These are phyloP conservation scores for Scedosporium dehoogii DNA, from an alignment of 2,329 filamentous ascomycete genomes.

Conservation along the genomic window DNA sequence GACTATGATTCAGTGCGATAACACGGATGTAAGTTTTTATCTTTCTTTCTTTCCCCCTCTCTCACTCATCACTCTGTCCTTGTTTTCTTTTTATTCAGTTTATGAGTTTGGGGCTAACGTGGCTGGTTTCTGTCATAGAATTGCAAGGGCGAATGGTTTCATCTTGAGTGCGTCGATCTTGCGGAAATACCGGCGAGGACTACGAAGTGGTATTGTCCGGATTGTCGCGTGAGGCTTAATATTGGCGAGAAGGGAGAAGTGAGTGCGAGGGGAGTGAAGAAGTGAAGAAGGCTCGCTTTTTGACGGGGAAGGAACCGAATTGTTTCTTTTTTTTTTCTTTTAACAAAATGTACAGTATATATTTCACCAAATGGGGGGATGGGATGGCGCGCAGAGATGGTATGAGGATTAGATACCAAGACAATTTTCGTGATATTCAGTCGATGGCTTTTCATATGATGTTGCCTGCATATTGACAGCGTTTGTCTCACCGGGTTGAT, in stretches of 20 bases:
- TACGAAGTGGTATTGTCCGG: conserved; percentile 77
- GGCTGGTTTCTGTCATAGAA: conserved; percentile 26
- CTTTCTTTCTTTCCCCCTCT: neutral
- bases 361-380: no score
- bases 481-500: no score
- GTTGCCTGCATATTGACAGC: no score
- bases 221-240: conserved; percentile 55
- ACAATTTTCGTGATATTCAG: no score
- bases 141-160: conserved; percentile 80
- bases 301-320: no score
- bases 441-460: no score
- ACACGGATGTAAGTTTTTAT: conserved; percentile 53
- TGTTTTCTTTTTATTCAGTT: conserved; percentile 1
- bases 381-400: no score
- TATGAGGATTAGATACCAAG: no score
- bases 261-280: conserved; percentile 45
- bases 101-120: neutral
- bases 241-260: conserved; percentile 56
- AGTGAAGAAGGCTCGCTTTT: conserved; percentile 14
- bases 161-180: conserved; percentile 66
- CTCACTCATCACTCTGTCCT: conserved; percentile 6
- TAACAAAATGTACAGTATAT: no score
- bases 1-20: conserved; percentile 76
- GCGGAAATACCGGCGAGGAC: conserved; percentile 58
- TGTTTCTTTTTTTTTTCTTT: neutral